Conservation (phyloP, 768 basidiomycete genomes). For the Rhizopogon rudus region DNA sequence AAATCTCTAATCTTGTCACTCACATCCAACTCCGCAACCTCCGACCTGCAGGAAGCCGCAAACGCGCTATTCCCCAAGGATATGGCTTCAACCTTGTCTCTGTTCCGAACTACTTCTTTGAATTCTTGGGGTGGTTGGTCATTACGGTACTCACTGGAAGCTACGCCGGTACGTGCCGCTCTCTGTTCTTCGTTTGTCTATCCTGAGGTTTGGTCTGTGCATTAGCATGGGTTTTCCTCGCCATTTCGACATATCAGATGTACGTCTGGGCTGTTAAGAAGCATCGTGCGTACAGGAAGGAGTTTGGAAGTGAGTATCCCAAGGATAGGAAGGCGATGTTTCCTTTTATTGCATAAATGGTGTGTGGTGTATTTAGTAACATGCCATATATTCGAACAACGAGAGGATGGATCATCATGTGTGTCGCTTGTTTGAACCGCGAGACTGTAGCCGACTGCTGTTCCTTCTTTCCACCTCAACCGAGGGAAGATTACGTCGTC, state of each 20-base stretch:
- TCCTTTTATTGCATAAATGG: slow-evolving; percentile 44
- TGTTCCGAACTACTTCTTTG: slow-evolving; percentile 94
- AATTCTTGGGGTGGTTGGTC: slow-evolving; percentile 69
- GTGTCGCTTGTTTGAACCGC: neutral
- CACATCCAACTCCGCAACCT: slow-evolving; percentile 82
- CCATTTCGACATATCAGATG: slow-evolving; percentile 65
- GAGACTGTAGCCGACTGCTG: too few species aligned
- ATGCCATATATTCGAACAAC: neutral
- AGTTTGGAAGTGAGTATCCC: slow-evolving; percentile 87
- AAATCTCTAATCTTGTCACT: slow-evolving; percentile 79
- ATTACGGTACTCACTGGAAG: slow-evolving; percentile 77
- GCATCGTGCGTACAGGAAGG: slow-evolving; percentile 84
- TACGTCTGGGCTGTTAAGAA: slow-evolving; percentile 87
- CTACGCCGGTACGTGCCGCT: slow-evolving; percentile 53
- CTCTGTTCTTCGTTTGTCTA: neutral
- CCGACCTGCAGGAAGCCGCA: slow-evolving; percentile 73
- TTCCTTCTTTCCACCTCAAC: too few species aligned
- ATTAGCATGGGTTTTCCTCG: slow-evolving; percentile 61
- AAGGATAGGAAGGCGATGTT: slow-evolving; percentile 70
- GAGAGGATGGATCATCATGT: neutral
- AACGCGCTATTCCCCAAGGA: slow-evolving; percentile 84
- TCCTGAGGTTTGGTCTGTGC: neutral
- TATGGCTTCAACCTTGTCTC: slow-evolving; percentile 88
- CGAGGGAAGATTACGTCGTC: too few species aligned
- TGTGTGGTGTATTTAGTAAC: neutral